Evolutionary conservation across 2,329 filamentous ascomycete species (phyloP).

Genomic region (Penicillium sclerotigenum): DNA sequence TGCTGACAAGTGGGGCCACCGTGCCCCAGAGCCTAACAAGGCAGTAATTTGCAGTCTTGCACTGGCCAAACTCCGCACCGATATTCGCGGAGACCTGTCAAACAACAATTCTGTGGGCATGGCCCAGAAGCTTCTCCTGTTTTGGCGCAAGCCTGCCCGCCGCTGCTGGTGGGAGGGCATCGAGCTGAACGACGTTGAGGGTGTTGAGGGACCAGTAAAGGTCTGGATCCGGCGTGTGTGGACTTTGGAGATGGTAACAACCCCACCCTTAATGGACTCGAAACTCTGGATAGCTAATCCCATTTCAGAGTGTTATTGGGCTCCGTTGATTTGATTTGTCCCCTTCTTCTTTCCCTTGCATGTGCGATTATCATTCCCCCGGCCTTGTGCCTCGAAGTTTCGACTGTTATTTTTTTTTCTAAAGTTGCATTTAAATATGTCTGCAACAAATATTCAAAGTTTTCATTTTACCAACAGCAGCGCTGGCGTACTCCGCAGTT

Average conservation of each 20-base stretch:
- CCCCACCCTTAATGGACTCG: background rate
- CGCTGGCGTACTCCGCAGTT: conserved; percentile 21
- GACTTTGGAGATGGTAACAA: conserved; percentile 86
- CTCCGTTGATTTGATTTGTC: conserved; percentile 53
- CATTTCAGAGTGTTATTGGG: conserved; percentile 71
- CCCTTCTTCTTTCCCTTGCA: conserved; percentile 19
- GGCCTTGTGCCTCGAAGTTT: conserved; percentile 18
- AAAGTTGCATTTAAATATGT: conserved; percentile 8
- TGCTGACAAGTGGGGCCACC: conserved; percentile 91
- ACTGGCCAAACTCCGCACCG: conserved; percentile 85
- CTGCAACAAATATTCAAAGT: background rate
- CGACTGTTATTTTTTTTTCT: conserved; percentile 9
- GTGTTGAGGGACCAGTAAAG: conserved; percentile 87
- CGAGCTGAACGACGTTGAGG: conserved; percentile 83
- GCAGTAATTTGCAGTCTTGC: conserved; percentile 97
- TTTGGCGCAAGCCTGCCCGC: conserved; percentile 95
- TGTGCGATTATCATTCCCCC: conserved; percentile 19
- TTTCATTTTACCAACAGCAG: conserved; percentile 7
- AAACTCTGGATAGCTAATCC: conserved; percentile 17
- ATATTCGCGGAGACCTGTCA: conserved; percentile 73
- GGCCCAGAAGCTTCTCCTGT: conserved; percentile 95
- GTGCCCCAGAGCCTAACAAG: conserved; percentile 96
- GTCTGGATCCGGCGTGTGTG: conserved; percentile 98
- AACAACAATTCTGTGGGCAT: conserved; percentile 83
- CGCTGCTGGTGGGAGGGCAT: conserved; percentile 99